Evolutionary conservation across 305 asterid species (phyloP).

Genomic region (Fraxinus latifolia): DNA sequence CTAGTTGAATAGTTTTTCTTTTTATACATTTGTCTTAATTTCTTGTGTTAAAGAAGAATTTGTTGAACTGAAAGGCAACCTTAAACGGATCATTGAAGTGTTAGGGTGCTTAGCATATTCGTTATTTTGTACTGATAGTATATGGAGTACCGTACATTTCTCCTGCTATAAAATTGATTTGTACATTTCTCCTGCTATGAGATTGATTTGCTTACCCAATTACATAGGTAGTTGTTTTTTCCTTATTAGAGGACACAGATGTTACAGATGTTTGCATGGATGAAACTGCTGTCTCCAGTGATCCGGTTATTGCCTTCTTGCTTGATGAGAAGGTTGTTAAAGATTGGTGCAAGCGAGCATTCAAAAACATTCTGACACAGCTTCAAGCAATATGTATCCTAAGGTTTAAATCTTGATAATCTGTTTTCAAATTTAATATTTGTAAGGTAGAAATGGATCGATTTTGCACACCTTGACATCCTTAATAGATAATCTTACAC

Average conservation of each 20-base stretch:
- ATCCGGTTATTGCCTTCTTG: conserved; percentile 82
- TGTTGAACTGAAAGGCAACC: background rate
- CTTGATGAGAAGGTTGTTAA: conserved; percentile 95
- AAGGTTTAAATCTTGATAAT: conserved; percentile 4
- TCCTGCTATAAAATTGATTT: conserved; percentile 15
- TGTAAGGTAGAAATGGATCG: background rate
- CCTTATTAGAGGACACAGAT: conserved; percentile 70
- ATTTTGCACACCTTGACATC: conserved; percentile 52
- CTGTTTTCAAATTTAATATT: background rate
- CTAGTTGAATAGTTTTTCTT: background rate
- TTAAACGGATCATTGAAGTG: background rate
- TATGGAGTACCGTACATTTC: background rate
- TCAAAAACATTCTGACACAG: conserved; percentile 50
- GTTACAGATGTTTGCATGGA: conserved; percentile 96
- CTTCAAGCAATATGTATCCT: conserved; percentile 84
- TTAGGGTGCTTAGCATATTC: background rate
- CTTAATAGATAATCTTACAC: conserved; percentile 55
- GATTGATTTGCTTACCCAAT: conserved; percentile 14
- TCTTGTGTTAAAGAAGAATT: background rate
- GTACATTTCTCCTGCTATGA: conserved; percentile 9
- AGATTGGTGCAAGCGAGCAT: conserved; percentile 91
- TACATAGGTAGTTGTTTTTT: conserved; percentile 24
- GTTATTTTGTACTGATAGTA: background rate
- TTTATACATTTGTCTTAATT: background rate
- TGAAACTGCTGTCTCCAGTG: conserved; percentile 94